phyloP scores from a whole-genome alignment of 805 yeast genomes.

The Groenewaldozyma salmanticensis region DNA sequence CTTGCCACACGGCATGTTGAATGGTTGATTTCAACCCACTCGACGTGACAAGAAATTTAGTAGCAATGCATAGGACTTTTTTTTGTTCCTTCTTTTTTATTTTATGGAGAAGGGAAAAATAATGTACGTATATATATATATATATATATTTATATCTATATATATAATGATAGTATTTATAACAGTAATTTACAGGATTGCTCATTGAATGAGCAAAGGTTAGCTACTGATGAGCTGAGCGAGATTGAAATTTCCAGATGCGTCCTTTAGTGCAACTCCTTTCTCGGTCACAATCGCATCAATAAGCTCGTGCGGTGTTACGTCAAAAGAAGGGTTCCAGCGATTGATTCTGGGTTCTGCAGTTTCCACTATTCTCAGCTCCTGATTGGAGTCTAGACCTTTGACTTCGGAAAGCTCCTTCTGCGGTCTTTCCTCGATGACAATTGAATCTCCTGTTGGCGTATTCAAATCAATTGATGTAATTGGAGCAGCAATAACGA shows the following conservation, averaged over 20 bases:
- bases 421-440: conserved; percentile 81
- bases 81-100: too few relatives aligned
- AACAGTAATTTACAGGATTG: neutral
- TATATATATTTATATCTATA: too few relatives aligned
- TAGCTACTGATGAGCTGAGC: too few relatives aligned
- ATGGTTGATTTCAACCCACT: conserved; percentile 8
- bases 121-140: too few relatives aligned
- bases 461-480: conserved; percentile 77
- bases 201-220: too few relatives aligned
- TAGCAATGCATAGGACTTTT: neutral
- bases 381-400: conserved; percentile 36
- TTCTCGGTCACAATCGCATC: conserved; percentile 88
- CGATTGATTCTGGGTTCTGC: conserved; percentile 81
- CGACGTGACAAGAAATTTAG: neutral
- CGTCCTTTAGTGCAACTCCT: too few relatives aligned
- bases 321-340: conserved; percentile 97
- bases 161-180: too few relatives aligned
- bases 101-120: too few relatives aligned
- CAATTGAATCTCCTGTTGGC: conserved; percentile 59
- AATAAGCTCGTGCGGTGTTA: conserved; percentile 73
- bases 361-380: conserved; percentile 24
- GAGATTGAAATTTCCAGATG: too few relatives aligned
- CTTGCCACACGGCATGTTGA: conserved; percentile 6
- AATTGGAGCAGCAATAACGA: conserved; percentile 90
- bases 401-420: conserved; percentile 66